phyloP scores from a whole-genome alignment of 805 yeast genomes.

The Jamesozyma spencerorum region DNA sequence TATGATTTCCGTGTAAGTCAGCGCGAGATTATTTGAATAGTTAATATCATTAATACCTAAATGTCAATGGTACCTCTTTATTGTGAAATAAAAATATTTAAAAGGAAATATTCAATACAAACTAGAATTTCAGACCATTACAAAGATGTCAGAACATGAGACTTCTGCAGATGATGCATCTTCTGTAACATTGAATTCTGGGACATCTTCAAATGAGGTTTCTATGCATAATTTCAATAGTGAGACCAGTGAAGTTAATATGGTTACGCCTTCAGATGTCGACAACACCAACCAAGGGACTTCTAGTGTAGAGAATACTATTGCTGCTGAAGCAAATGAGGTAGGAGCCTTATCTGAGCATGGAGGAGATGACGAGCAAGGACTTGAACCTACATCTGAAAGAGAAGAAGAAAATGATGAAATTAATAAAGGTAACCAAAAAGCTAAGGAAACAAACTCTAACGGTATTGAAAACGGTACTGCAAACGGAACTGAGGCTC shows the following conservation, averaged over 20 bases:
- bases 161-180: constrained; percentile 3
- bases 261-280: neutral
- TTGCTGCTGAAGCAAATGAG: constrained; percentile 16
- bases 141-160: constrained; percentile 6
- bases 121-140: neutral
- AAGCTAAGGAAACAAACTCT: constrained; percentile 10
- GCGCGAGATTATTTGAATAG: neutral
- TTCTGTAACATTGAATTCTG: constrained; percentile 5
- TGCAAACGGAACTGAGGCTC: neutral
- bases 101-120: too few species aligned
- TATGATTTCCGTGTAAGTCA: too few species aligned
- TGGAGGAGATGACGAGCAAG: constrained; percentile 5
- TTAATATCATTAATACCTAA: neutral
- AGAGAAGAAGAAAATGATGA: constrained; percentile 9
- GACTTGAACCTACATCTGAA: neutral
- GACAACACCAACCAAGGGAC: neutral
- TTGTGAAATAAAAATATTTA: too few species aligned
- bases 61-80: too few species aligned
- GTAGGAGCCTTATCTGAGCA: constrained; percentile 20
- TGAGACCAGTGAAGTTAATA: constrained; percentile 2
- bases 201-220: constrained; percentile 6
- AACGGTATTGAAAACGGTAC: constrained; percentile 1
- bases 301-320: constrained; percentile 4
- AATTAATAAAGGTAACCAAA: neutral
- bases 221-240: constrained; percentile 5